Evolutionary conservation across 2,329 filamentous ascomycete species (phyloP), one percentile per base, ranked within the genome.

Genomic region (Plenodomus biglobosus): DNA sequence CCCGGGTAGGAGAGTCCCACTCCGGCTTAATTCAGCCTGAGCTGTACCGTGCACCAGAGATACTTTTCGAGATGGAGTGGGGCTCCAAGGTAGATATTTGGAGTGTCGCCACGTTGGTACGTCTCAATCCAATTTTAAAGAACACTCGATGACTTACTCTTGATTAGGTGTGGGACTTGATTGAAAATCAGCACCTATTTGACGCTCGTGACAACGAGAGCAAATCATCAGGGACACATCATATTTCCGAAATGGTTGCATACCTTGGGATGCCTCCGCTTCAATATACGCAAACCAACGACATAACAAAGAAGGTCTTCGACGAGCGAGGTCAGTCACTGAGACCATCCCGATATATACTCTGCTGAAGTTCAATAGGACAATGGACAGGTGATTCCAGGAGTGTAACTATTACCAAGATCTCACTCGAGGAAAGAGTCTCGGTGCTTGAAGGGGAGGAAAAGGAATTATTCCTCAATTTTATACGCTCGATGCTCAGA

Each of bases 41-140:
- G 42, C 48, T 70, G n/a, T 75, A 75, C 51, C 61, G 71, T 32
- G 66, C 73, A 18, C 73, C 72, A 11, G 72, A 76, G 53, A 62
- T 74, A 24, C 55, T 75, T 27, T 60, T 75, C 15, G 62, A 64
- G 10, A 67, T 70, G 46, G 53, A 59, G 5, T 76, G 73, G 73
- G 59, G 59, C 39, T 71, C 68, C 42, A 61, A 58, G 5, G 58
- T 72, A 2, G 74, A 76, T 50, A 66, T 74, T 36, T 76, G 73
- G 73, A 69, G 61, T 47, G 59, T 75, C 27, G 73, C 63, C 6
- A 61, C 65, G 48, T 64, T 70, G 53, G 70, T 73, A 57, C 58
- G 66, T 64, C 53, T 43, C 27, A 46, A 50, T 48, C 3, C 41
- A 50, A 49, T 47, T 50, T 5, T 24, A 49, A 44, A 13, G 45